A percentile compares a stretch with the other conserved stretches of the same genome.
Conservation (phyloP, 108 stramenopile genomes). For the Nitzschia inconspicua region DNA sequence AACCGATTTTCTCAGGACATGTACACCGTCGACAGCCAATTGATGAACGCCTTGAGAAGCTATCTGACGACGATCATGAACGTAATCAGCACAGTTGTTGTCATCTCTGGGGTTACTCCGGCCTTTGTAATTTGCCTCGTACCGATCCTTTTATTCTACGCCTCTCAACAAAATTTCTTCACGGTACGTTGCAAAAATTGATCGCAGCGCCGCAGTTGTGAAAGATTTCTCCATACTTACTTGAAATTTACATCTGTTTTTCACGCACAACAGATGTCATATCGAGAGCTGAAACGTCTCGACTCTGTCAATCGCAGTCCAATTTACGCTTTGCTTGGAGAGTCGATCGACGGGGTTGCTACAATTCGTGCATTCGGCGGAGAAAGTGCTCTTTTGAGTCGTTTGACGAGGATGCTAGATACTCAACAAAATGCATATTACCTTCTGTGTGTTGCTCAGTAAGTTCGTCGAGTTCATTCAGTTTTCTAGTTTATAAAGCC, state of each 20-base stretch:
- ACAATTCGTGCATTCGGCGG: slow-evolving; percentile 92
- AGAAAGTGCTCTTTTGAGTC: slow-evolving; percentile 53
- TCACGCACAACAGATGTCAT: slow-evolving; percentile 42
- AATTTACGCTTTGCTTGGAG: slow-evolving; percentile 90
- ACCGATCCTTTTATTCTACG: slow-evolving; percentile 73
- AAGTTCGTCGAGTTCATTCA: too few relatives aligned
- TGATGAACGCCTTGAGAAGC: slow-evolving; percentile 62
- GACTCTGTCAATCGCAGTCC: slow-evolving; percentile 83
- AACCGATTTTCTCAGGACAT: slow-evolving; percentile 62
- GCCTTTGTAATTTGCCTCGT: slow-evolving; percentile 44
- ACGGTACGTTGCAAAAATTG: slow-evolving; percentile 60
- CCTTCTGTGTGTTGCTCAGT: slow-evolving; percentile 11
- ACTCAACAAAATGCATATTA: slow-evolving; percentile 56
- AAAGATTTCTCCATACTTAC: neutral
- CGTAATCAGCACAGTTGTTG: slow-evolving; percentile 72
- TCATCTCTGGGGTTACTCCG: slow-evolving; percentile 70
- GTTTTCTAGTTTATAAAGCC: too few relatives aligned
- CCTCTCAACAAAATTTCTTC: slow-evolving; percentile 73
- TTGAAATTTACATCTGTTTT: slow-evolving; percentile 1
- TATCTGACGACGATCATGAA: slow-evolving; percentile 67
- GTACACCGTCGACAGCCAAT: slow-evolving; percentile 89
- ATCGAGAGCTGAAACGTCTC: slow-evolving; percentile 89
- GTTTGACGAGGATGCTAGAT: slow-evolving; percentile 66
- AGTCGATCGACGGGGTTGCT: slow-evolving; percentile 89
- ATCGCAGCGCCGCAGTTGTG: too few relatives aligned